Conservation (phyloP, 352 stramenopile species). For the Globisporangium yorkense region DNA sequence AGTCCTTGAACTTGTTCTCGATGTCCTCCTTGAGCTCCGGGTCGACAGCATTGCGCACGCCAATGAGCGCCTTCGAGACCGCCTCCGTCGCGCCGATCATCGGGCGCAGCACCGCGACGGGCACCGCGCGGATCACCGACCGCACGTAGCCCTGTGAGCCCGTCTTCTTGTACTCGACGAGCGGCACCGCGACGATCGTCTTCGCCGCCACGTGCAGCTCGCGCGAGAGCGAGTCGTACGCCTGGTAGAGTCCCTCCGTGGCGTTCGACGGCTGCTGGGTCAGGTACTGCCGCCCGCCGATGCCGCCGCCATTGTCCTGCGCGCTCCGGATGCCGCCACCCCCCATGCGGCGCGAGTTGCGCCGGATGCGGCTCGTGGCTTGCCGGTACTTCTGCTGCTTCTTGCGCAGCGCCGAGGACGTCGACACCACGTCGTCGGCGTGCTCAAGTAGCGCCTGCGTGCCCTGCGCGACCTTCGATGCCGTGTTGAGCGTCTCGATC, state of each 20-base stretch:
- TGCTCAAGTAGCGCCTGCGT: conserved; percentile 79
- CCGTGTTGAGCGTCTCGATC: conserved; percentile 84
- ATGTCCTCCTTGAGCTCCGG: conserved; percentile 88
- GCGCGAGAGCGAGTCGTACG: conserved; percentile 79
- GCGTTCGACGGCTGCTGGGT: conserved; percentile 77
- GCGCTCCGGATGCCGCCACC: conserved; percentile 72
- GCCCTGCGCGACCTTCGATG: conserved; percentile 74
- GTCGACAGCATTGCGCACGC: conserved; percentile 82
- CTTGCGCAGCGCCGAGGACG: conserved; percentile 47
- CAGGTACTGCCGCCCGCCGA: conserved; percentile 76
- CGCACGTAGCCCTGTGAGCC: conserved; percentile 86
- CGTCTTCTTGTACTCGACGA: conserved; percentile 90
- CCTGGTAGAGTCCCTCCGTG: conserved; percentile 75
- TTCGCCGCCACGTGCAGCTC: conserved; percentile 83
- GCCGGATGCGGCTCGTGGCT: conserved; percentile 66
- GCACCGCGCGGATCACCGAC: conserved; percentile 84
- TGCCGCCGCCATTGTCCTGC: conserved; percentile 64
- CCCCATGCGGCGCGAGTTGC: conserved; percentile 74
- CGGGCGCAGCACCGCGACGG: conserved; percentile 73
- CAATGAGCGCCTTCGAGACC: conserved; percentile 81
- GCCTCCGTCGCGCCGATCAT: conserved; percentile 87
- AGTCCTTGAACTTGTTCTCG: conserved; percentile 91
- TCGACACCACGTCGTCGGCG: conserved; percentile 78
- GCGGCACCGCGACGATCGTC: conserved; percentile 83
- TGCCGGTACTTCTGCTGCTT: conserved; percentile 78